Evolutionary conservation across 495 filamentous ascomycete genomes (phyloP).

Genomic region (Podospora comata): DNA sequence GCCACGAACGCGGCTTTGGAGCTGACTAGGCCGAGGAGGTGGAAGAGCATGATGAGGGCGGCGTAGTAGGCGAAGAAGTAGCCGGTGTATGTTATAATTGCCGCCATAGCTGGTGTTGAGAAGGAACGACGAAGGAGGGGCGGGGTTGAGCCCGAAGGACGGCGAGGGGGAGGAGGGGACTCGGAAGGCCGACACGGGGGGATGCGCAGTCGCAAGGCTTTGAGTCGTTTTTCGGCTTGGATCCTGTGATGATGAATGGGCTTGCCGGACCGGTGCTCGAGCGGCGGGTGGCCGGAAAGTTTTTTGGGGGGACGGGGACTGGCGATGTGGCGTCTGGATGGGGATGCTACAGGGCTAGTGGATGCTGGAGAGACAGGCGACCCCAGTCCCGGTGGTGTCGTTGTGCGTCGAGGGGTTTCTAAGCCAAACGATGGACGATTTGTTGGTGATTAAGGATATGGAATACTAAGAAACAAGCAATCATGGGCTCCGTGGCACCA

Average conservation of each 20-base stretch:
- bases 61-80: constrained; percentile 58
- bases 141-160: constrained; percentile 9
- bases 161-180: constrained; percentile 1
- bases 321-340: constrained; percentile 1
- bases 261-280: constrained; percentile 2
- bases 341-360: constrained; percentile 1
- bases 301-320: not conserved
- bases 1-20: constrained; percentile 64
- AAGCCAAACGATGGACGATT: not conserved
- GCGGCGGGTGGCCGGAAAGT: not conserved
- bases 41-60: constrained; percentile 56
- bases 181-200: constrained; percentile 5
- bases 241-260: not conserved
- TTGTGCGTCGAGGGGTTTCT: not conserved
- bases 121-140: not conserved
- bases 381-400: not conserved
- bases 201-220: constrained; percentile 43
- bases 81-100: constrained; percentile 41
- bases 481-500: not conserved
- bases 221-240: not conserved
- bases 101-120: constrained; percentile 22
- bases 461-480: not conserved
- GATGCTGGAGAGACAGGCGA: constrained; percentile 4
- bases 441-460: not conserved
- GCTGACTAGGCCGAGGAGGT: constrained; percentile 52